Conservation (phyloP, 148 eudicot species). For the Fagopyrum tataricum region DNA sequence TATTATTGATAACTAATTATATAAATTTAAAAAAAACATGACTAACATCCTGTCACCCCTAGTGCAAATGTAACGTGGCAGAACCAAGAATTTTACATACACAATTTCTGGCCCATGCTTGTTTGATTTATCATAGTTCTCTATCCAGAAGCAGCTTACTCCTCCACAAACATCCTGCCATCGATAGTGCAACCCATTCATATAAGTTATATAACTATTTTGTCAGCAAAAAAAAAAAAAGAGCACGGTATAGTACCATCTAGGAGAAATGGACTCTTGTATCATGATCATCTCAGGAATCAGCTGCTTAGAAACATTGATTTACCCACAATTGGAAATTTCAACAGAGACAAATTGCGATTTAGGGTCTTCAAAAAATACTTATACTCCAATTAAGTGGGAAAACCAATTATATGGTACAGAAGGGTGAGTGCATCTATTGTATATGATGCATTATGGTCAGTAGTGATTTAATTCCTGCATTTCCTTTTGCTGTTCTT, state of each 20-base stretch:
- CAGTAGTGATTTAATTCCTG: not conserved
- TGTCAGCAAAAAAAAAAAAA: not conserved
- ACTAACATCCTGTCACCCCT: not conserved
- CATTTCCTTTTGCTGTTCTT: not conserved
- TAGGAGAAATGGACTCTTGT: not conserved
- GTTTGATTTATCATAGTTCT: constrained; percentile 53
- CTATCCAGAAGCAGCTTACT: constrained; percentile 66
- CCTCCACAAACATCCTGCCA: constrained; percentile 69
- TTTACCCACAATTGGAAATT: not conserved
- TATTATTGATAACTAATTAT: not conserved
- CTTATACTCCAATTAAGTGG: not conserved
- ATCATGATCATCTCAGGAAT: not conserved
- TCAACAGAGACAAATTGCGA: too few species aligned
- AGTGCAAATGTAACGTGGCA: not conserved
- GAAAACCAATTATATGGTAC: not conserved
- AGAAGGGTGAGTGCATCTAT: too few species aligned
- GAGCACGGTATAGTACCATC: not conserved
- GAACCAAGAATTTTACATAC: constrained; percentile 40
- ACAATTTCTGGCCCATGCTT: constrained; percentile 47
- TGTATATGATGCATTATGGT: too few species aligned
- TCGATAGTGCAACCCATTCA: not conserved
- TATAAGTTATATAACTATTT: not conserved
- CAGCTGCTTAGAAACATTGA: not conserved
- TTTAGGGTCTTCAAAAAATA: too few species aligned
- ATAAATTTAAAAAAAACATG: not conserved